Conservation (phyloP, 2,329 filamentous ascomycete genomes). For the Orbilia quercus region DNA sequence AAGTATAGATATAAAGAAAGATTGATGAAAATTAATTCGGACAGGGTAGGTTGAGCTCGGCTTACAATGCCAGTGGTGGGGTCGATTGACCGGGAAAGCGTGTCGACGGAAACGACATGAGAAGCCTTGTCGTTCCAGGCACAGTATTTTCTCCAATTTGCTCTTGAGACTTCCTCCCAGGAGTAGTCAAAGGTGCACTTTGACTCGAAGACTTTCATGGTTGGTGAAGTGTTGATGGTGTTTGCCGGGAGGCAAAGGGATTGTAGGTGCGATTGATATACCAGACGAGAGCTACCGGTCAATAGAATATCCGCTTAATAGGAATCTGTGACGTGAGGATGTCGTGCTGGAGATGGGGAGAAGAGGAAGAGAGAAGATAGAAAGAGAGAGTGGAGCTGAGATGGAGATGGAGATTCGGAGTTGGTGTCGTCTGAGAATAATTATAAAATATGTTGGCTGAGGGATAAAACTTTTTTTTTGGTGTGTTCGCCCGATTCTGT, state of each 20-base stretch:
- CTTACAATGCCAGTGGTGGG: conserved; percentile 74
- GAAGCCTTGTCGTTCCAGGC: conserved; percentile 99
- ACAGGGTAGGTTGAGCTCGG: conserved; percentile 54
- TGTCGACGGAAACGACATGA: conserved; percentile 95
- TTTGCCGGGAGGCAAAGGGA: conserved; percentile 33
- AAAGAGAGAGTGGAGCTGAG: conserved; percentile 6
- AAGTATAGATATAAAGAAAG: background rate
- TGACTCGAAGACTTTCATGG: conserved; percentile 96
- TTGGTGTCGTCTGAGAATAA: conserved; percentile 8
- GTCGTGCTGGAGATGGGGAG: background rate
- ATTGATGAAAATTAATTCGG: background rate
- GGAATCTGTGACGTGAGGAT: conserved; percentile 9
- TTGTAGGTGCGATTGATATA: conserved; percentile 14
- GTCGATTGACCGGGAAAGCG: conserved; percentile 78
- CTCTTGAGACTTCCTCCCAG: conserved; percentile 96
- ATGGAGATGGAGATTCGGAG: background rate
- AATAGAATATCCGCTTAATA: conserved; percentile 3
- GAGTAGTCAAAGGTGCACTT: conserved; percentile 93
- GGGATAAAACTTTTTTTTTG: conserved; percentile 55
- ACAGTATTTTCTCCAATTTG: conserved; percentile 99
- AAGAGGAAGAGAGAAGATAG: background rate
- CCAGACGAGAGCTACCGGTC: conserved; percentile 3
- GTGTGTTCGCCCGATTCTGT: conserved; percentile 27
- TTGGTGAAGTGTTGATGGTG: conserved; percentile 29
- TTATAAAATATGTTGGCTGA: conserved; percentile 27